Evolutionary conservation across 164 flowering plant genomes (phyloP), one percentile per base, ranked within the genome.

Genomic region (Piper betle): DNA sequence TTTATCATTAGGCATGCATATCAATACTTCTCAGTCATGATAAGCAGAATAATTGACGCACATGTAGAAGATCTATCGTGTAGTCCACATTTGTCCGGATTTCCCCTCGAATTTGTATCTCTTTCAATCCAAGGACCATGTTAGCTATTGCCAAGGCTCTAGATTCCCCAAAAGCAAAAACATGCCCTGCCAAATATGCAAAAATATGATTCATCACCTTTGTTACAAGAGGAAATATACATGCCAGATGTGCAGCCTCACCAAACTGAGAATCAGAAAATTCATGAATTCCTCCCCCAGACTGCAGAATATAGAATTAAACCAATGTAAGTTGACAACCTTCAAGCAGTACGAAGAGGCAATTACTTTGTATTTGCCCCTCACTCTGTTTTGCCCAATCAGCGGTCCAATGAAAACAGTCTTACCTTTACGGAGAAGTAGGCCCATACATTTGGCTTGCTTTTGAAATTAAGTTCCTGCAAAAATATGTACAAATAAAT

Each of bases 361-460:
- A 15, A 1, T 6, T 10, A 46, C 50, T 46, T 15, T 25, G 33
- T 0, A 25, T 25, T 46, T 20, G 15, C 40, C 6, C 37, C 2
- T 48, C 48, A 62, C 18, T 46, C 50, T 25, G 33, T 25, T 25
- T 25, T 0, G 33, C 33, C 33, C 33, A 25, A 25, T 25, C 33
- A 25, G 33, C 33, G 33, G 33, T 25, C 33, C 33, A 25, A 25
- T 25, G 33, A 25, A 25, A 25, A 25, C 33, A 25, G 33, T 25
- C 50, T 10, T 84, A 91, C 99, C 96, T 94, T 94, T 57, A 94
- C 97, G 76, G 97, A 94, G 77, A 94, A 94, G 83, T 94, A 94
- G n/a, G 99, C 99, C 99, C 99, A 94, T 65, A 81, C 97, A 79
- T 94, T 94, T 74, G 97, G 99, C 80, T 94, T 94, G 82, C 97